These are phyloP conservation scores for Fraxinus platypoda DNA, from an alignment of 305 asterid genomes.

Conservation along the genomic window DNA sequence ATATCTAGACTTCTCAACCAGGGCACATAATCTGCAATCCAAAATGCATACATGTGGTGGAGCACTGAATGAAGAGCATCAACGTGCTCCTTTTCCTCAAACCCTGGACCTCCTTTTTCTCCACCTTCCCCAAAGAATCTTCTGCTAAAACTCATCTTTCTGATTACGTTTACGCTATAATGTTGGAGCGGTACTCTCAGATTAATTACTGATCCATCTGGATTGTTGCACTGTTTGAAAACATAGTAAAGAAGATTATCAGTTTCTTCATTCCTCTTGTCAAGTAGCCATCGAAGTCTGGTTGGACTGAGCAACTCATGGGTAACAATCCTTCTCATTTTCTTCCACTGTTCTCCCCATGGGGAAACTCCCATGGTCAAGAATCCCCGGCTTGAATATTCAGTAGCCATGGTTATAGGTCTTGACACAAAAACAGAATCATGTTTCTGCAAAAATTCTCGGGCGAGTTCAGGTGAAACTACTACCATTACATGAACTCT, in stretches of 20 bases:
- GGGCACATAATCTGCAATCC: background rate
- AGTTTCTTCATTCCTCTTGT: slow-evolving; percentile 20
- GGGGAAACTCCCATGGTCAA: slow-evolving; percentile 15
- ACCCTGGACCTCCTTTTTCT: slow-evolving; percentile 15
- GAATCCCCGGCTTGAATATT: slow-evolving; percentile 9
- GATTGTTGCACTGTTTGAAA: slow-evolving; percentile 1
- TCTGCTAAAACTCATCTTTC: slow-evolving; percentile 11
- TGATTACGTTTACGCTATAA: slow-evolving; percentile 3
- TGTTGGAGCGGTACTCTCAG: slow-evolving; percentile 1
- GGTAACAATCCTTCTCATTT: slow-evolving; percentile 7
- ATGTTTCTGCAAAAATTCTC: slow-evolving; percentile 13
- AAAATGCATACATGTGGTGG: background rate
- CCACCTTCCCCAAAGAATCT: slow-evolving; percentile 6
- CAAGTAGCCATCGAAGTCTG: slow-evolving; percentile 15
- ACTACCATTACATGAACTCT: slow-evolving; percentile 1
- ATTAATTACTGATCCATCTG: background rate
- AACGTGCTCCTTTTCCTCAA: background rate
- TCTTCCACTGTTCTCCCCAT: slow-evolving; percentile 15
- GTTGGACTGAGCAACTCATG: slow-evolving; percentile 6
- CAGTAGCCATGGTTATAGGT: slow-evolving; percentile 14
- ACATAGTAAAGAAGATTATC: slow-evolving; percentile 3
- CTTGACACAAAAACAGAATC: slow-evolving; percentile 1
- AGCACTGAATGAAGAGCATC: background rate
- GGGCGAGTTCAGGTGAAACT: slow-evolving; percentile 12
- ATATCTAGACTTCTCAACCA: background rate